Percentiles rank a stretch among this genome's conserved stretches.
These are phyloP conservation scores for Serpula lacrymans DNA, from an alignment of 768 basidiomycete genomes.

Conservation along the genomic window DNA sequence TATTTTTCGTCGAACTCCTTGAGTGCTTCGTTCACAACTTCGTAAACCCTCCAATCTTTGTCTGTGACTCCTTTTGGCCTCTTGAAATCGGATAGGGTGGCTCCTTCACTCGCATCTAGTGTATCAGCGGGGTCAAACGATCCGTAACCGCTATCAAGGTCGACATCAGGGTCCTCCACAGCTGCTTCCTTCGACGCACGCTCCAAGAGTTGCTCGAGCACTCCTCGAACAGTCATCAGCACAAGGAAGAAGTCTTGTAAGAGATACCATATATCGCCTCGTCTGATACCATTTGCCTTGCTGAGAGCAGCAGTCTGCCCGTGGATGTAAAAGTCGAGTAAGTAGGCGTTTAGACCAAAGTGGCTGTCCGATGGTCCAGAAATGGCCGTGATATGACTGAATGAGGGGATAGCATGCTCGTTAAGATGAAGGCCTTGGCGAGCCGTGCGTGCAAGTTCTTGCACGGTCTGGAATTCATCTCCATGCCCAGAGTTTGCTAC, in stretches of 20 bases:
- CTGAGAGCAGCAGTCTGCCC: constrained; percentile 51
- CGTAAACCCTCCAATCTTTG: constrained; percentile 54
- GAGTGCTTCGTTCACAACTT: constrained; percentile 40
- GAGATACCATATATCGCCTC: constrained; percentile 62
- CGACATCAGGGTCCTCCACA: constrained; percentile 15
- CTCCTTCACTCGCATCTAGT: constrained; percentile 12
- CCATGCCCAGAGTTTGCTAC: constrained; percentile 66
- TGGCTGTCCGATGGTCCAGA: constrained; percentile 16
- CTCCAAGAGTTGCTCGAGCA: constrained; percentile 44
- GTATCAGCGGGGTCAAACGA: constrained; percentile 27
- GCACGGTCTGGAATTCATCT: constrained; percentile 48
- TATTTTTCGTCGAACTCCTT: constrained; percentile 58
- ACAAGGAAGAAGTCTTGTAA: constrained; percentile 57
- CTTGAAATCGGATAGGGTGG: constrained; percentile 21
- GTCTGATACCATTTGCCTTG: constrained; percentile 54
- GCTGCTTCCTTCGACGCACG: constrained; percentile 16
- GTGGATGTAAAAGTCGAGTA: constrained; percentile 67
- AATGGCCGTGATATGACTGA: constrained; percentile 32
- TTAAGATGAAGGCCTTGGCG: constrained; percentile 54
- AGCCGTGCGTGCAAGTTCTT: constrained; percentile 49
- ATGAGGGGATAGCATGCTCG: constrained; percentile 57
- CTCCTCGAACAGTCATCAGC: constrained; percentile 45
- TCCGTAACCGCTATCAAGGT: constrained; percentile 33
- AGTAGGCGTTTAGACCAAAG: constrained; percentile 55
- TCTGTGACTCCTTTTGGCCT: constrained; percentile 39